phyloP scores from a whole-genome alignment of 192 early-diverging fungal species.

The Coemansia sp. region DNA sequence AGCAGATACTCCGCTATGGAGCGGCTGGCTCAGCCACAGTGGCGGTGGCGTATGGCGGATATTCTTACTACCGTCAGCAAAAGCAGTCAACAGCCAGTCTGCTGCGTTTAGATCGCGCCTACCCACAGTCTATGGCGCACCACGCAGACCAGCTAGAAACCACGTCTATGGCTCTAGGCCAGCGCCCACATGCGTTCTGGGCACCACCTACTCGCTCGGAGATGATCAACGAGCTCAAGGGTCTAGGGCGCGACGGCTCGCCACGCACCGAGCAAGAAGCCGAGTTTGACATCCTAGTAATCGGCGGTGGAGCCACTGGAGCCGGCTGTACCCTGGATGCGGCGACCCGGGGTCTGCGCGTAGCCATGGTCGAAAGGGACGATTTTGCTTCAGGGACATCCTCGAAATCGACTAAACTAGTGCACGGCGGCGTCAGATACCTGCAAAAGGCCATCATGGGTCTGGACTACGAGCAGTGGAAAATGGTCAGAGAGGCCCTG shows the following conservation, averaged over 20 bases:
- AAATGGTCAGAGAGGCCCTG: conserved; percentile 92
- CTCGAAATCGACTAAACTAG: conserved; percentile 91
- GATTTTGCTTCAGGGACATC: conserved; percentile 94
- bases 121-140: conserved; percentile 11
- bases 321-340: conserved; percentile 92
- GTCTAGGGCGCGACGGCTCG: conserved; percentile 40
- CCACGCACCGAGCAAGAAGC: conserved; percentile 42
- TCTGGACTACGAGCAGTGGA: conserved; percentile 95
- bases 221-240: conserved; percentile 72
- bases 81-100: conserved; percentile 7
- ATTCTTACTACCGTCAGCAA: conserved; percentile 30
- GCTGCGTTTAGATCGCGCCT: conserved; percentile 6
- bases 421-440: conserved; percentile 97
- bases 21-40: conserved; percentile 32
- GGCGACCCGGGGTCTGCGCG: conserved; percentile 87
- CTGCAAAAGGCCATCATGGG: conserved; percentile 95
- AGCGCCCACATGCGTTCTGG: conserved; percentile 73
- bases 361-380: conserved; percentile 94
- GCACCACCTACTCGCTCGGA: conserved; percentile 72
- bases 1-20: conserved; percentile 27
- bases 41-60: conserved; percentile 24
- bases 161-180: conserved; percentile 23
- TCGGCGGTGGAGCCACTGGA: conserved; percentile 96
- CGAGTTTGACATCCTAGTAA: conserved; percentile 86
- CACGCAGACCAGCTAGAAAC: conserved; percentile 50